These are phyloP conservation scores for Kwoniella bestiolae DNA, from an alignment of 768 basidiomycete species.

Conservation along the genomic window DNA sequence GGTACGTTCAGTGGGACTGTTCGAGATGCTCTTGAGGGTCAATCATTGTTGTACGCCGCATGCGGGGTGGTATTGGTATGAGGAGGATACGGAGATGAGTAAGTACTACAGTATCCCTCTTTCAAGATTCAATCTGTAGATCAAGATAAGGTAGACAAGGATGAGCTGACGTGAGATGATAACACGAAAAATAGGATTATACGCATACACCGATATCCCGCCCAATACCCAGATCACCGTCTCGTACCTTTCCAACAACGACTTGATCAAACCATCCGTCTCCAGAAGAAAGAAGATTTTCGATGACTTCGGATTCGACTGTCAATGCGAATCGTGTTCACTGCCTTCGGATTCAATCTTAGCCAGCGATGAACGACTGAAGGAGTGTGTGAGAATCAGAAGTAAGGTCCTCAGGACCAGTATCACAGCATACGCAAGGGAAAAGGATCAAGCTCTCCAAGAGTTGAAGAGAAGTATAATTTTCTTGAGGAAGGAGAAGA, in stretches of 20 bases:
- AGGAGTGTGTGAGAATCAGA: too few species aligned
- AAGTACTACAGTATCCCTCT: not conserved
- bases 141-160: not conserved
- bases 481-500: not conserved
- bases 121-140: too few species aligned
- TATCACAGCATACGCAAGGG: too few species aligned
- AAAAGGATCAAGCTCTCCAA: not conserved
- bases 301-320: not conserved
- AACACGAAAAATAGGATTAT: slow-evolving; percentile 3
- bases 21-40: not conserved
- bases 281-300: not conserved
- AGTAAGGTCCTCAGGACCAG: too few species aligned
- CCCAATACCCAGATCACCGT: not conserved
- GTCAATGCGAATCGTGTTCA: not conserved
- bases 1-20: not conserved
- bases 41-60: not conserved
- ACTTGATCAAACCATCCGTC: not conserved
- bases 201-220: slow-evolving; percentile 2
- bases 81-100: not conserved
- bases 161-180: not conserved
- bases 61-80: slow-evolving; percentile 2
- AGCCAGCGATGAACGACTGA: too few species aligned
- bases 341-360: too few species aligned
- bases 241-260: not conserved
- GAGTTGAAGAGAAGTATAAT: not conserved